Evolutionary conservation across 1,284 basidiomycete genomes (phyloP).

Genomic region (Jaminaea rosea): DNA sequence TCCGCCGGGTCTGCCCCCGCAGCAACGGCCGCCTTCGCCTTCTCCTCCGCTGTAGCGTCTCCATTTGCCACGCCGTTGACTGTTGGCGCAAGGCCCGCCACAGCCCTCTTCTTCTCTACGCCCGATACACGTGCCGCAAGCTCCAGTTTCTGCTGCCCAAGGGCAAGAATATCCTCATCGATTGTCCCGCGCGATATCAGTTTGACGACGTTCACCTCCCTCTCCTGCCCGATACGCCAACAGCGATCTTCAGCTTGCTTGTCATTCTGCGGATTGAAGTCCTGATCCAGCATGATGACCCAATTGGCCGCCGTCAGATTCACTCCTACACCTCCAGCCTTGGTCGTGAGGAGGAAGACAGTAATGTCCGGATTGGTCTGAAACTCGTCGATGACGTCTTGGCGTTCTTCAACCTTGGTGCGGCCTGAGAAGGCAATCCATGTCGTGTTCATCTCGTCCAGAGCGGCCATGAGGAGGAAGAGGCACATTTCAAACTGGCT

Average conservation of each 20-base stretch:
- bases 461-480: conserved; percentile 71
- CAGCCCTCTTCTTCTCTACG: background rate
- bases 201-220: conserved; percentile 79
- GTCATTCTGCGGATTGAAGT: conserved; percentile 61
- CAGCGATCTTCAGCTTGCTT: conserved; percentile 93
- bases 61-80: background rate
- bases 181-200: conserved; percentile 87
- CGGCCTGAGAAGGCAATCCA: conserved; percentile 86
- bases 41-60: background rate
- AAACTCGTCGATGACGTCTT: conserved; percentile 89
- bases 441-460: conserved; percentile 66
- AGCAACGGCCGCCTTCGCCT: background rate
- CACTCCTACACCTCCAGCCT: conserved; percentile 63
- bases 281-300: conserved; percentile 71
- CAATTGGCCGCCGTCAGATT: conserved; percentile 60
- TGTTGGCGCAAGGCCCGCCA: background rate
- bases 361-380: conserved; percentile 84
- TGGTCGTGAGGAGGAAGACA: conserved; percentile 88
- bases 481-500: conserved; percentile 57
- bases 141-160: conserved; percentile 10
- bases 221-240: conserved; percentile 92
- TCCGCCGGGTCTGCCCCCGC: background rate
- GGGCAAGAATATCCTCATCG: conserved; percentile 54
- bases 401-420: conserved; percentile 86
- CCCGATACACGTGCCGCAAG: background rate